Evolutionary conservation across 2,329 filamentous ascomycete species (phyloP), one percentile per base, ranked within the genome.

Genomic region (Chaetomium sp.): DNA sequence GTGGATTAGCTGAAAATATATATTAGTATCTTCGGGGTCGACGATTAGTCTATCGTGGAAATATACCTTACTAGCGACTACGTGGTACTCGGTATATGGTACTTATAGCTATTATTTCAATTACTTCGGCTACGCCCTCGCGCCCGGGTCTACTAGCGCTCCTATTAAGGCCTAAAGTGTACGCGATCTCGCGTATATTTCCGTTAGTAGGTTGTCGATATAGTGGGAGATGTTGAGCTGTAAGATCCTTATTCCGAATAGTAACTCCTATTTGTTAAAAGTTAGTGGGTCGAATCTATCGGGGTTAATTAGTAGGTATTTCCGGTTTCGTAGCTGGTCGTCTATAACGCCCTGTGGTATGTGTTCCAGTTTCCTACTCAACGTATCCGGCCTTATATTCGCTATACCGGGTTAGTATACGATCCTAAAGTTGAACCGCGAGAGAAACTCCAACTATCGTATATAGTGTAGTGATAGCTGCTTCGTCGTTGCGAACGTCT

Each of bases 401-500:
- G n/a, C 47, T 2, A 29, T 8, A 0, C 45, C 45, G 1, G 27
- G 45, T 4, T n/a, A 9, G 29, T 59, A 59, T 1, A 50, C 12
- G 5, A 59, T 59, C 2, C 4, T 1, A 31, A 60, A 60, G 23
- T 60, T 51, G 31, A 51, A 60, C 9, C 7, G 16, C 19, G n/a
- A 51, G 6, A 60, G 47, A 29, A 51, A 51, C 21, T 60, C 47
- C 2, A n/a, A 38, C 47, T 7, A 60, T 0, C 31, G 5, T 7
- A 35, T 38, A 8, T 60, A 16, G 2, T 21, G 29, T 7, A 12
- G 47, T 0, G n/a, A 25, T 1, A 60, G 47, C 10, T 60, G 13
- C 21, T 60, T 60, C 0, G 47, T 60, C 4, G 29, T 60, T 4
- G 21, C 7, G 13, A 60, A 60, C 3, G 57, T 59, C 49, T 54